Evolutionary conservation across 257 asterid species (phyloP).

Genomic region (Solanum lycopersicoides): DNA sequence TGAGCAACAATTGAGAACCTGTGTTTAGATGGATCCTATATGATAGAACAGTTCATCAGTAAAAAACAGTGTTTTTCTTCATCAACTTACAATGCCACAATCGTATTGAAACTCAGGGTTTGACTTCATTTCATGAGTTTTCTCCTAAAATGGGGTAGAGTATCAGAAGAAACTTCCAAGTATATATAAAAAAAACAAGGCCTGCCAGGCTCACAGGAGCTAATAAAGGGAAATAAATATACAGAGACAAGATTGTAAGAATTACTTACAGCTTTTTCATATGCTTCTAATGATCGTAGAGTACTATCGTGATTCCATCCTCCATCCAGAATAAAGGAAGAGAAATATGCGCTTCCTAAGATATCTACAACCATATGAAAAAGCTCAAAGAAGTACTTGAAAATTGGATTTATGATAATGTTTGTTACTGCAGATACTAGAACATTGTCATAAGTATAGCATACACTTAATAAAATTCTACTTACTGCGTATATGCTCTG

Average conservation of each 20-base stretch:
- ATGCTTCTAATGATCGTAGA: too few relatives aligned
- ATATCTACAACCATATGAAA: slow-evolving; percentile 36
- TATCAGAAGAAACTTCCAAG: neutral
- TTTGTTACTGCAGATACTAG: neutral
- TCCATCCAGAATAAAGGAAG: slow-evolving; percentile 38
- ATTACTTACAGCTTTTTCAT: too few relatives aligned
- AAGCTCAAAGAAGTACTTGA: neutral
- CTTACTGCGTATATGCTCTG: neutral
- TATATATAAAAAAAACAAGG: neutral
- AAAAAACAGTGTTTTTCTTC: neutral
- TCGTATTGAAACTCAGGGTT: slow-evolving; percentile 74
- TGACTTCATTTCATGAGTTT: slow-evolving; percentile 56
- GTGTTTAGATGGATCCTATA: neutral
- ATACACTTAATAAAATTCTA: neutral
- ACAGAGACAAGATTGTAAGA: neutral
- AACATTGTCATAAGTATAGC: neutral
- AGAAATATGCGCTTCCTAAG: slow-evolving; percentile 74
- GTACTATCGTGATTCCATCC: too few relatives aligned
- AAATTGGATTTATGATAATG: neutral
- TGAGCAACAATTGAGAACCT: neutral
- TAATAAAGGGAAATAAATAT: neutral
- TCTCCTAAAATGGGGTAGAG: slow-evolving; percentile 44
- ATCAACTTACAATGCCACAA: slow-evolving; percentile 53
- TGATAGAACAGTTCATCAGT: neutral
- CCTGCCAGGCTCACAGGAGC: neutral